phyloP scores from a whole-genome alignment of 1,139 yeast species.

The Hyphopichia burtonii region DNA sequence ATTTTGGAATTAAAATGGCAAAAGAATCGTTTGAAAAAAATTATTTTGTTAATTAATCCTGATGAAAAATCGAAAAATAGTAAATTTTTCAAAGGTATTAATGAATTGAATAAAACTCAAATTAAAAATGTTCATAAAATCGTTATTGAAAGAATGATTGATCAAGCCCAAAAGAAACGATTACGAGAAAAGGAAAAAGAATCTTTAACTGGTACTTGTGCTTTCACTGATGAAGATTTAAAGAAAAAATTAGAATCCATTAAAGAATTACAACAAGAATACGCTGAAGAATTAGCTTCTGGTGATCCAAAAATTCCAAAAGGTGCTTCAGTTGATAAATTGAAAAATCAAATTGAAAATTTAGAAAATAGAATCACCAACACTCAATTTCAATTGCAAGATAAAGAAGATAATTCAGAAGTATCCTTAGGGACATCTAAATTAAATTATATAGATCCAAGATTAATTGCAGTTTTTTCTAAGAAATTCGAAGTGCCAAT shows the following conservation, averaged over 20 bases:
- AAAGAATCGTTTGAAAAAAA: conserved; percentile 68
- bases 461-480: conserved; percentile 86
- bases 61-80: conserved; percentile 50
- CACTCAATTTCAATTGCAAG: conserved; percentile 74
- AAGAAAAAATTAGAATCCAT: conserved; percentile 59
- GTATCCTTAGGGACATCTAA: conserved; percentile 93
- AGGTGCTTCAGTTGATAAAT: conserved; percentile 63
- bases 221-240: conserved; percentile 44
- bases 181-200: conserved; percentile 76
- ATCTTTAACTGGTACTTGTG: conserved; percentile 28
- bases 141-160: conserved; percentile 60
- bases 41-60: conserved; percentile 67
- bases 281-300: conserved; percentile 57
- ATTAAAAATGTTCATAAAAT: conserved; percentile 55
- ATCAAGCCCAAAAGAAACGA: conserved; percentile 62
- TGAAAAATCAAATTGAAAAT: conserved; percentile 69
- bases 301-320: conserved; percentile 61
- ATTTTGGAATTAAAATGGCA: conserved; percentile 84
- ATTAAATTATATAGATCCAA: conserved; percentile 92
- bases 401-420: conserved; percentile 90
- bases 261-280: conserved; percentile 54
- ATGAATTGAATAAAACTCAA: conserved; percentile 66
- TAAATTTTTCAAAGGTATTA: conserved; percentile 65
- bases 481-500: conserved; percentile 86
- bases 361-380: conserved; percentile 70